A percentile compares a stretch with the other conserved stretches of the same genome.
Conservation (phyloP, 1,284 basidiomycete species). For the Porogramme epimiltina region DNA sequence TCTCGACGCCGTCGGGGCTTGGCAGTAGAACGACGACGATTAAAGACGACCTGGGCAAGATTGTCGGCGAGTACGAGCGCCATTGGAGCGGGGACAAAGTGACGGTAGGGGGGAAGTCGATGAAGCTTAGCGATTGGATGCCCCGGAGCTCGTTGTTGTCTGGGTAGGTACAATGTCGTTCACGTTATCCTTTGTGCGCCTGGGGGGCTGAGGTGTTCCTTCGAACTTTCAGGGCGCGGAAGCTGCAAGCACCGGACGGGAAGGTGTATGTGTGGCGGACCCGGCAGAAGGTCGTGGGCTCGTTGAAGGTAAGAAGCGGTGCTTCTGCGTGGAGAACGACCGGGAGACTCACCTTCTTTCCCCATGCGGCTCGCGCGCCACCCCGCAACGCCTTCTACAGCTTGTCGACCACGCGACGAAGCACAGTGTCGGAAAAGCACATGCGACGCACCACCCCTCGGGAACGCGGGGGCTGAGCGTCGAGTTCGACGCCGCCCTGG, state of each 20-base stretch:
- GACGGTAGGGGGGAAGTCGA: not conserved
- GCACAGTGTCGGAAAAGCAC: not conserved
- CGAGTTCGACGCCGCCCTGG: not conserved
- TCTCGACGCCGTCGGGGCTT: not conserved
- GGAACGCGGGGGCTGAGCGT: not conserved
- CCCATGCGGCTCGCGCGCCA: too few species aligned
- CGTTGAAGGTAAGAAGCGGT: not conserved
- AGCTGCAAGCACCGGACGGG: not conserved
- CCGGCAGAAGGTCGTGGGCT: not conserved
- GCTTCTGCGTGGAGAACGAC: not conserved
- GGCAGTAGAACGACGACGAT: not conserved
- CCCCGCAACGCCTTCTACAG: too few species aligned
- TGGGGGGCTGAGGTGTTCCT: too few species aligned
- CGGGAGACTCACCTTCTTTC: too few species aligned
- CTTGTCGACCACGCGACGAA: not conserved
- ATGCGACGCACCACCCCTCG: not conserved
- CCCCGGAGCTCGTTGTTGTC: not conserved
- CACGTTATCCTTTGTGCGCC: too few species aligned
- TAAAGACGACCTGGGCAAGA: not conserved
- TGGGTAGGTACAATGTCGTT: not conserved
- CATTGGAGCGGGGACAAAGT: not conserved
- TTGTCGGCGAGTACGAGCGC: not conserved
- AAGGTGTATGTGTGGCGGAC: not conserved
- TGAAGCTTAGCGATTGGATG: not conserved
- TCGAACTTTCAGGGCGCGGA: not conserved